These are phyloP conservation scores for Trypanosoma cruzi DNA, from an alignment of 208 protist genomes.

Conservation along the genomic window DNA sequence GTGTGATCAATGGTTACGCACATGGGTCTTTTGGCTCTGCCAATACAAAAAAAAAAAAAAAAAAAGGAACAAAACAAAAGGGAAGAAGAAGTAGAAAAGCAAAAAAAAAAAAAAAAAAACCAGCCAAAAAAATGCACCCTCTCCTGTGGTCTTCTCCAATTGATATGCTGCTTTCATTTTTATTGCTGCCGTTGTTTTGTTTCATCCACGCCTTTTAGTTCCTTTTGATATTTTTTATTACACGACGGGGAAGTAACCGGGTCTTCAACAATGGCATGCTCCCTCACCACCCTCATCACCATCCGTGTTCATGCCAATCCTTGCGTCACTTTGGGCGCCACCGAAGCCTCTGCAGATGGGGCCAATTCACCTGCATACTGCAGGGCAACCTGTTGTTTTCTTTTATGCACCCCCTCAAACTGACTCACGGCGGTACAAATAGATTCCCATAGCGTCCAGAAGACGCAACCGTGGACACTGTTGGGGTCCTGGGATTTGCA, in stretches of 20 bases:
- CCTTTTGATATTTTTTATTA: background rate
- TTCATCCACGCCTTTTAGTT: background rate
- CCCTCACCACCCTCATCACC: background rate
- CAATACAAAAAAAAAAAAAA: conserved; percentile 16
- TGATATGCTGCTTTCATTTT: background rate
- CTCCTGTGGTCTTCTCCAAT: too few relatives aligned
- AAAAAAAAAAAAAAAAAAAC: conserved; percentile 17
- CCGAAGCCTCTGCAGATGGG: background rate
- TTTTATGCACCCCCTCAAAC: conserved; percentile 66
- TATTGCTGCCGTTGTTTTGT: background rate
- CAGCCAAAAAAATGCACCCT: too few relatives aligned
- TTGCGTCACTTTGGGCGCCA: background rate
- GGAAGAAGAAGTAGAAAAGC: background rate
- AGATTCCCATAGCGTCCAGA: conserved; percentile 80
- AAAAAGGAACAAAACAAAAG: conserved; percentile 5
- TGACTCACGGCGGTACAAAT: conserved; percentile 58
- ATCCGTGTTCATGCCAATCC: background rate
- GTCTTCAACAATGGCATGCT: background rate
- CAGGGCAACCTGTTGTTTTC: conserved; percentile 59
- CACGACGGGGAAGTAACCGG: background rate
- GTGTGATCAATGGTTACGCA: too few relatives aligned
- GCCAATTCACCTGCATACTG: conserved; percentile 32
- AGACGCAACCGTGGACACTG: conserved; percentile 50
- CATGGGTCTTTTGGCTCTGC: too few relatives aligned
- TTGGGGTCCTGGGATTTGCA: conserved; percentile 69